A percentile compares a stretch with the other conserved stretches of the same genome.
Conservation (phyloP, 352 stramenopile genomes). For the Globisporangium nodosum region DNA sequence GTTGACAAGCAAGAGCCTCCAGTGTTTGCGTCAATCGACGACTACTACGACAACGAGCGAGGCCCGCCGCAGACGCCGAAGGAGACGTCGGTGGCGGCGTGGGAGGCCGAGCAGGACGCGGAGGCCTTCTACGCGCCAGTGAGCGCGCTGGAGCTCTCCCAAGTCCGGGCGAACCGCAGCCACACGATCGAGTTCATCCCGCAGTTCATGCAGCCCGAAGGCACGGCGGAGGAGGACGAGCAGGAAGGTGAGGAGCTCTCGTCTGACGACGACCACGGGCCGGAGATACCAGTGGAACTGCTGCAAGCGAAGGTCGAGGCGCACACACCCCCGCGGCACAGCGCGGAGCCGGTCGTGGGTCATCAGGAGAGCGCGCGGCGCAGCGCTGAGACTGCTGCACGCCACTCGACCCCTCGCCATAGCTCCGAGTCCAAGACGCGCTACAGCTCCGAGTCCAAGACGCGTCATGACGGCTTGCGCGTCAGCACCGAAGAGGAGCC, state of each 20-base stretch:
- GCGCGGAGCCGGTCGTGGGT: neutral
- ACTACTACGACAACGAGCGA: neutral
- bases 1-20: neutral
- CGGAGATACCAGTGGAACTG: neutral
- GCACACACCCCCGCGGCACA: neutral
- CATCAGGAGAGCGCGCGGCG: neutral
- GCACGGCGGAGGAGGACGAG: neutral
- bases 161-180: constrained; percentile 15
- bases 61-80: neutral
- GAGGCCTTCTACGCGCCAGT: constrained; percentile 11
- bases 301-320: neutral
- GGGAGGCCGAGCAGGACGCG: neutral
- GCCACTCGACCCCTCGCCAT: neutral
- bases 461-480: neutral
- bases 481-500: neutral
- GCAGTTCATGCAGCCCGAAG: constrained; percentile 10
- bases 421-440: neutral
- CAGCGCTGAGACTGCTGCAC: neutral
- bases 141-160: constrained; percentile 9
- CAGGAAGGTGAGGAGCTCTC: neutral
- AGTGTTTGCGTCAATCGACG: neutral
- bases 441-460: neutral
- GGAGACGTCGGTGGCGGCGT: neutral
- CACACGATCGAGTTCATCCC: constrained; percentile 19
- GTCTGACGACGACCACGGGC: neutral